These are phyloP conservation scores for Pleurotus djamor DNA, from an alignment of 768 basidiomycete genomes.

Conservation along the genomic window DNA sequence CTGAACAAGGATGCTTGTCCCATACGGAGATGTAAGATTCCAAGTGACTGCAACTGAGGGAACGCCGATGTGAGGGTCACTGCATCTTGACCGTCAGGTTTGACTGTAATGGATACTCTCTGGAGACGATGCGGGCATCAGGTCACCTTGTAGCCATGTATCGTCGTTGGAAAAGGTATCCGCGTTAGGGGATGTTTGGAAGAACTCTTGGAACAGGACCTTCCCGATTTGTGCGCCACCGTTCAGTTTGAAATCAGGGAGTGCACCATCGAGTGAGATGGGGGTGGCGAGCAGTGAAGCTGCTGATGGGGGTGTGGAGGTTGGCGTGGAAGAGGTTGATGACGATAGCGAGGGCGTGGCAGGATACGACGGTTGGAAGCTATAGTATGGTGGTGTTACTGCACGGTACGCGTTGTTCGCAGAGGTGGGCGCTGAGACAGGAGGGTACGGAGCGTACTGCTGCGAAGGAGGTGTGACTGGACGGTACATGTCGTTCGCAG, in stretches of 20 bases:
- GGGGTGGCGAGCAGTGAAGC: constrained; percentile 3
- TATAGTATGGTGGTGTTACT: background rate
- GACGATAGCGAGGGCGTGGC: constrained; percentile 4
- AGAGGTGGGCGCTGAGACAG: background rate
- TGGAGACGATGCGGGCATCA: background rate
- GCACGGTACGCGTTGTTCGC: background rate
- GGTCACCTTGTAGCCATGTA: background rate
- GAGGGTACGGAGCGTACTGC: background rate
- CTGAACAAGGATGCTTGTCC: background rate
- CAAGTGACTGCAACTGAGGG: background rate
- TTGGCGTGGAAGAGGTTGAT: constrained; percentile 7
- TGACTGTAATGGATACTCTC: background rate
- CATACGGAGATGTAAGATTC: background rate
- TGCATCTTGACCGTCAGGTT: background rate
- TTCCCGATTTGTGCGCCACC: background rate
- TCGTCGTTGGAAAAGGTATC: background rate
- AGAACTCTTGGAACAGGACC: background rate
- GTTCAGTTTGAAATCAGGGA: background rate
- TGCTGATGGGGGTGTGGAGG: constrained; percentile 6
- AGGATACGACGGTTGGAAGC: background rate
- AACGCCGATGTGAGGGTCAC: background rate
- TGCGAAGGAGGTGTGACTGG: background rate
- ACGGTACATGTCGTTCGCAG: background rate
- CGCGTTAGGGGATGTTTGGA: background rate
- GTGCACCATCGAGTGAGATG: constrained; percentile 4